Evolutionary conservation across 1,139 yeast genomes (phyloP), one percentile per base, ranked within the genome.

Genomic region (Saccharomycopsis phalli): DNA sequence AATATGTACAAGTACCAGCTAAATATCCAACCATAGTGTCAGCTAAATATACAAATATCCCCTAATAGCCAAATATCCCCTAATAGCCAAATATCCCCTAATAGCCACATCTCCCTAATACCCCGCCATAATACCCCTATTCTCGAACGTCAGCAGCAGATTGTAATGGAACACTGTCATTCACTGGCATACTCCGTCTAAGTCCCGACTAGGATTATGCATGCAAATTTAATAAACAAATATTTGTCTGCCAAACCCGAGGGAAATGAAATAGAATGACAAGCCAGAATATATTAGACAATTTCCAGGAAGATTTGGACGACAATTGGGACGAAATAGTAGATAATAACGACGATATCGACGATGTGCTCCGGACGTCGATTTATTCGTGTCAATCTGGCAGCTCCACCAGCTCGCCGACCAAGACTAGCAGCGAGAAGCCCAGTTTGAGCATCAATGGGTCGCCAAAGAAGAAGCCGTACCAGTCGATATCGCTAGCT

Each of bases 311-410:
- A 25, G 46, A 36, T 16, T 34, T 11, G 7, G 41, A 42, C 2
- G 46, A 42, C 27, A 37, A 36, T 18, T 42, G 46, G 46, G 47
- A 41, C 28, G 47, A 44, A 32, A 21, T 44, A 13, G 31, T 41
- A 4, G 35, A 34, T 13, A 38, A 42, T 19, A 44, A 44, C 25
- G 29, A 31, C 13, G 37, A 44, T 30, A 7, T 44, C 10, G 47
- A 44, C 18, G 32, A 37, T 21, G 42, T 38, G 20, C 29, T 44
- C 22, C 16, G 40, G 19, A 34, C 45, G 7, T 44, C 47, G 10
- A 22, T 41, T 4, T 41, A 28, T 21, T 41, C 47, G 11, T 34
- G 26, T 18, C 31, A 32, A 28, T 39, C 44, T 22, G 17, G 19
- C 16, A 17, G 25, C 6, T 18, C 32, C 23, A 19, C 31, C 29